Base-by-base conservation (phyloP, 176 grass and related monocot genomes). In the Puya raimondii region DNA sequence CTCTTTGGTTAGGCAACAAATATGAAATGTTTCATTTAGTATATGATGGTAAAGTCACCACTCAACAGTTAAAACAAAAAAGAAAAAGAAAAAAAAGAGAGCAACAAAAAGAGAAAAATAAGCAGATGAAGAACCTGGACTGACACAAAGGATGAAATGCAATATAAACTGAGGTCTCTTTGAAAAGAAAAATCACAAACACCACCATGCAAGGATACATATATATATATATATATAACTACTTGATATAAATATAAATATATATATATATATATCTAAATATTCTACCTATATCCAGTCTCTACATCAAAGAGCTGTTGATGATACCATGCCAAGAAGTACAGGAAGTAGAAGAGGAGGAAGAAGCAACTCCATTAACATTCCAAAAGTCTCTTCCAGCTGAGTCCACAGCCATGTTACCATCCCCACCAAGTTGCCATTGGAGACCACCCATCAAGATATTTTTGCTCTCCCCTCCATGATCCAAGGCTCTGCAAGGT, bases 231-330 rank as follows among this genome's bases (percentile, higher is more conserved):
- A 23, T 23, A 59, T 17, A 18, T 61, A 61, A 61, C 21, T 61
- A 61, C 17, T 20, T 61, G 5, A 71, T 14, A 53, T 10, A 48
- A 11, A 50, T 49, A 22, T 61, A 10, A 13, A 65, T 12, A 61
- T 18, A 18, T 61, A 61, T 18, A 18, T 61, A 61, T 20, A 16
- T 61, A 66, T 9, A 25, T 65, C 13, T 66, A 66, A 14, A 18
- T 61, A 9, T 22, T 20, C 17, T 9, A 16, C 56, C 16, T 61
- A 16, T 61, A 61, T 61, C 56, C 56, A 61, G 5, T 12, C 14
- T 61, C 16, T 22, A 77, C 18, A 77, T 67, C 51, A 77, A 42
- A 49, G 74, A 68, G 65, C 74, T 69, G 52, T 77, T 77, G 52
- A 69, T 69, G 6, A 77, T 51, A 16, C 50, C 74, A 12, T 68